phyloP scores from a whole-genome alignment of 805 yeast genomes.

The Saccharomycopsis sp. region DNA sequence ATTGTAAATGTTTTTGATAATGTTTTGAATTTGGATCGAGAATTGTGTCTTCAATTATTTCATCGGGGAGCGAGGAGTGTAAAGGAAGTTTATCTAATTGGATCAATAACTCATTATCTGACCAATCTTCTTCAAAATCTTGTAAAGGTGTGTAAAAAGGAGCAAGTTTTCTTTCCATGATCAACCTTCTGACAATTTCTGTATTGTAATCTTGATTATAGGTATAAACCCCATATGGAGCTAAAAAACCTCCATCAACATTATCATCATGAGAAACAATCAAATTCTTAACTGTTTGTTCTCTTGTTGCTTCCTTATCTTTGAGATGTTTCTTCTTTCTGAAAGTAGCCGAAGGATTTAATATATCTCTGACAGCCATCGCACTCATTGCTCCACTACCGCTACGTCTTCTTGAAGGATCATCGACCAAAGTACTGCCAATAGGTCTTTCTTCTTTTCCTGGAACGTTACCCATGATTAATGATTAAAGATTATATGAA shows the following conservation, averaged over 20 bases:
- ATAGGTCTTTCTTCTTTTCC: slow-evolving; percentile 29
- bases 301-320: slow-evolving; percentile 45
- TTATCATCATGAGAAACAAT: slow-evolving; percentile 53
- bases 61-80: slow-evolving; percentile 40
- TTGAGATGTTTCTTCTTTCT: slow-evolving; percentile 33
- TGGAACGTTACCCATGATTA: slow-evolving; percentile 38
- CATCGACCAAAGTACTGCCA: not conserved
- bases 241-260: slow-evolving; percentile 91
- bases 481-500: too few species aligned
- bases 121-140: slow-evolving; percentile 65
- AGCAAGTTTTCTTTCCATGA: slow-evolving; percentile 62
- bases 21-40: slow-evolving; percentile 17
- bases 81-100: slow-evolving; percentile 40
- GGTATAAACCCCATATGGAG: slow-evolving; percentile 82
- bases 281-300: slow-evolving; percentile 43
- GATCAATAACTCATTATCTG: slow-evolving; percentile 53
- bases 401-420: slow-evolving; percentile 1
- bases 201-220: slow-evolving; percentile 67
- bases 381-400: slow-evolving; percentile 20
- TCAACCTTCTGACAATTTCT: slow-evolving; percentile 58
- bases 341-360: slow-evolving; percentile 18
- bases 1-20: slow-evolving; percentile 31
- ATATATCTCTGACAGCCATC: slow-evolving; percentile 21
- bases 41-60: slow-evolving; percentile 22
- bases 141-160: slow-evolving; percentile 89